Evolutionary conservation across 1,284 basidiomycete genomes (phyloP), one percentile per base, ranked within the genome.

Genomic region (Filobasidium uniguttulatum): DNA sequence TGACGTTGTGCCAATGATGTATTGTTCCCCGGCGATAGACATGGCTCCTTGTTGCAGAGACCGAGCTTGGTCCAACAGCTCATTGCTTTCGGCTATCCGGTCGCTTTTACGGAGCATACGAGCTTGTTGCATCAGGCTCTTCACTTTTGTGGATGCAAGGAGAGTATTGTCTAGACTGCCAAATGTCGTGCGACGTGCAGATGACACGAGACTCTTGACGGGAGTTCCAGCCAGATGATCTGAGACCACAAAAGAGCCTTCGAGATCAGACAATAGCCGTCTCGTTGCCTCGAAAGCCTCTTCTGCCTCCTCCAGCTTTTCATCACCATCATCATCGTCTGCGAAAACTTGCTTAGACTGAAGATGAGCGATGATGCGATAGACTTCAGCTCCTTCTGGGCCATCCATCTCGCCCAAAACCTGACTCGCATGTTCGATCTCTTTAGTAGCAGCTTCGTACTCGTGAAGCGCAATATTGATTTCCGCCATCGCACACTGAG

Each of bases 1-100:
- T 0, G 79, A 79, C 14, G 90, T 69, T 54, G 78, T 81, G 0
- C 81, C 87, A 59, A 83, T 74, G 0, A 89, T 68, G 3, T 78
- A 73, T 55, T 78, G 76, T 57, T 83, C 79, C 61, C 85, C 82
- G 5, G 81, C 78, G 82, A 86, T 56, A 12, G 33, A 35, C 30
- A 33, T 15, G 14, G 19, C 9, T 19, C 29, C 51, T 58, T 19
- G 56, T 50, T 3, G 65, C 50, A 62, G 52, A 10, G 53, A 44
- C 19, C 58, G 57, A 3, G 66, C 74, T 50, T 75, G 75, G 30
- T 80, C 71, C 1, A 86, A 63, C 15, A 86, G 62, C 1, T 65
- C 61, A 44, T 78, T 72, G 50, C 79, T 79, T 28, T 65, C 64
- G 1, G 59, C 56, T 28, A 74, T 73, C 15, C 77, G 75, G 19